These are phyloP conservation scores for Caryopteris hybrid DNA, from an alignment of 305 asterid species.

Conservation along the genomic window DNA sequence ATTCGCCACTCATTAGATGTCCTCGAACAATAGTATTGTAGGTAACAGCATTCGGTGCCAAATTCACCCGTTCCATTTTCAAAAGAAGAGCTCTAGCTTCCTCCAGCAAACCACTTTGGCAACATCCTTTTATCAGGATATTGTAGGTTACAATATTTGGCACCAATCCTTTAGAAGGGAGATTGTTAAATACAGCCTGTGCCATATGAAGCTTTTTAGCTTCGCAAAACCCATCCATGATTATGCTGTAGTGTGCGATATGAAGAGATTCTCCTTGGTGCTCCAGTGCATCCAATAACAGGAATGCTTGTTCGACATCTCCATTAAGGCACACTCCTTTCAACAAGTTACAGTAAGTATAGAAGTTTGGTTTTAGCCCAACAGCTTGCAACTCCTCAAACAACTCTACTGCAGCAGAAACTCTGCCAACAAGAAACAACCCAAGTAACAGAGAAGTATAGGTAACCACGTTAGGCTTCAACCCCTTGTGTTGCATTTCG, in stretches of 20 bases:
- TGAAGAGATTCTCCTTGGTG: not conserved
- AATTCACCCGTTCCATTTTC: slow-evolving; percentile 3
- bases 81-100: slow-evolving; percentile 19
- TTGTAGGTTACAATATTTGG: slow-evolving; percentile 3
- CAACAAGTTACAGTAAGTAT: not conserved
- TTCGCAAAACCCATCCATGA: slow-evolving; percentile 17
- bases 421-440: slow-evolving; percentile 1
- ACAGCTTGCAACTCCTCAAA: slow-evolving; percentile 10
- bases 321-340: slow-evolving; percentile 2
- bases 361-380: not conserved
- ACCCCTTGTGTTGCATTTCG: not conserved
- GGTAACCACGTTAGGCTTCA: not conserved
- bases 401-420: not conserved
- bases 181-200: not conserved
- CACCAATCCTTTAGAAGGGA: not conserved
- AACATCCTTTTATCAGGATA: slow-evolving; percentile 15
- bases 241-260: not conserved
- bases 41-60: slow-evolving; percentile 8
- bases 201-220: not conserved
- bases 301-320: not conserved
- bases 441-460: not conserved
- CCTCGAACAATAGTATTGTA: slow-evolving; percentile 23
- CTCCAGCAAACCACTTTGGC: slow-evolving; percentile 7
- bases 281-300: slow-evolving; percentile 2
- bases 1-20: slow-evolving; percentile 8